Base-by-base conservation (phyloP, 352 stramenopile genomes). In the Phytophthora syringae region DNA sequence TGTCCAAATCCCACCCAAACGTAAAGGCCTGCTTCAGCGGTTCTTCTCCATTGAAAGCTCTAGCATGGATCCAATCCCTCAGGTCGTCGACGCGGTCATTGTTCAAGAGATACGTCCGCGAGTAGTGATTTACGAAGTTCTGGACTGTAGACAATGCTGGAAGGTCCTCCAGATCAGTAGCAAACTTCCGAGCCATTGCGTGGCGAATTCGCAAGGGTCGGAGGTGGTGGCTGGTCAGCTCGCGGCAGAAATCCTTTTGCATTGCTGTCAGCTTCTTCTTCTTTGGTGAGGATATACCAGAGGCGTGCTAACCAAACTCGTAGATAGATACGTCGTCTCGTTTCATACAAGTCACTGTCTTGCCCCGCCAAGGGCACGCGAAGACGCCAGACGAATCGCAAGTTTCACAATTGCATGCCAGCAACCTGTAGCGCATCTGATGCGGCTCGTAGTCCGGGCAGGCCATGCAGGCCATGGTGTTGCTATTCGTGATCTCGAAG, bases 341-440 rank as follows among this genome's bases (percentile, higher is more conserved):
- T 37, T n/a, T 32, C 2, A 44, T n/a, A 15, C 52, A 60, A 1
- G 27, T 45, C 6, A 52, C n/a, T 20, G 10, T 60, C 28, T 52
- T 52, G 18, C 52, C 40, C 6, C 40, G 24, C 40, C 52, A 60
- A 1, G 25, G 25, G 25, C 52, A 60, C 0, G 39, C 27, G 6
- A 21, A 30, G 5, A 15, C 24, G 15, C 2, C 16, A 2, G 24
- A 7, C 36, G 40, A n/a, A 43, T 34, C n/a, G 13, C 54, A 62
- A 18, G 21, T 22, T 13, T 28, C 11, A 21, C 30, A 62, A 39
- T 47, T 48, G 21, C 54, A 62, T 13, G 15, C 2, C 21, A 62
- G 43, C 30, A 62, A 48, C 1, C 44, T 2, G 20, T 62, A 62
- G 18, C 30, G 30, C 55, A 63, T 62, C 30, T 62, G 7, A n/a